Base-by-base conservation (phyloP, 2,329 filamentous ascomycete genomes). In the Scedosporium aurantiacum region DNA sequence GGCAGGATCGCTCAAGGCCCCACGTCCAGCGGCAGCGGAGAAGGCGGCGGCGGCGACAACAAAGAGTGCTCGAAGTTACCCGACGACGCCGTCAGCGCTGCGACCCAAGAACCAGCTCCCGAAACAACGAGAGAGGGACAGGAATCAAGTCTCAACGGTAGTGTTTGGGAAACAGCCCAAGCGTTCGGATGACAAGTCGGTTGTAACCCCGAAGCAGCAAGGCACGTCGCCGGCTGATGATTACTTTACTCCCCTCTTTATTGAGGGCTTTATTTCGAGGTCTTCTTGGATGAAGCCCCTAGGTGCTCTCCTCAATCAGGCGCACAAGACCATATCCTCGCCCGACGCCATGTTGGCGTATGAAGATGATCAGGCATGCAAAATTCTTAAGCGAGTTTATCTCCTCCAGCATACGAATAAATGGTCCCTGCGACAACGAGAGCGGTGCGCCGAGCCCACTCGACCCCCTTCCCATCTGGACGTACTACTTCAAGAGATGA, bases 381-480 rank as follows among this genome's bases (percentile, higher is more conserved):
- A 90, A 61, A 89, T 96, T 32, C 74, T 97, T 3, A 86, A 91
- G 61, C 82, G 91, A 14, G 91, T 99, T 2, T 96, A 97, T 70
- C 86, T 93, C 64, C 78, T 97, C 27, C 94, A 99, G 69, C 91
- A 93, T 68, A 85, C 88, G 37, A 91, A 96, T 67, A 88, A 93
- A 68, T 97, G 94, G 93, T 94, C 92, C 4, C 74, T 99, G 56
- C 83, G 93, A 60, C 94, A 99, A 69, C 85, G 92, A 52, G 90
- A 95, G 70, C 88, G 91, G 62, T 89, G 86, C 45, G 81, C 86
- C 1, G 94, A 99, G 72, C 92, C 93, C 4, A 80, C 83, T 3
- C 84, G 91, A 43, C 87, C 87, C 18, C 81, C 84, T 1, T 86
- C 88, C 1, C 93, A 97, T 67, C 90, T 87, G 83, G 94, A 99